Percentiles rank a stretch among this genome's conserved stretches.
phyloP scores from a whole-genome alignment of 73 alveolate species.

The Tetrahymena elliotti region DNA sequence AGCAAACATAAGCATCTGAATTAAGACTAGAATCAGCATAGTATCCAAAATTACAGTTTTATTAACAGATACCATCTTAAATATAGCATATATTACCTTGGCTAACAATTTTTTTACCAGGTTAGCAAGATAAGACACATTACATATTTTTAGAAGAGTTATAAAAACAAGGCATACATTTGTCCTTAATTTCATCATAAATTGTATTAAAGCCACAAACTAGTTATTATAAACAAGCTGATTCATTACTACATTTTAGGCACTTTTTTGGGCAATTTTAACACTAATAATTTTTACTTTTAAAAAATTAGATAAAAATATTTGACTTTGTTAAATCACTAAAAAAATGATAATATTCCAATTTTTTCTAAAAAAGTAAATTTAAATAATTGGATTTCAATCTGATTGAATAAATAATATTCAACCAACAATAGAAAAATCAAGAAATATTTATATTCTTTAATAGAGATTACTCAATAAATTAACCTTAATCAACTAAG shows the following conservation, averaged over 20 bases:
- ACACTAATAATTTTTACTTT: background rate
- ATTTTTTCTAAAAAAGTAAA: no score
- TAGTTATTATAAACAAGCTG: background rate
- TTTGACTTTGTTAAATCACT: no score
- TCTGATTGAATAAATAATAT: no score
- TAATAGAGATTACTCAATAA: background rate
- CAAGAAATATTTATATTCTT: no score
- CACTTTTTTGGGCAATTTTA: background rate
- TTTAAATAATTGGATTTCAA: no score
- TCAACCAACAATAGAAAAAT: no score
- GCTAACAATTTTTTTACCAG: background rate
- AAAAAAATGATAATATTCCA: no score
- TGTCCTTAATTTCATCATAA: background rate
- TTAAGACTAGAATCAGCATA: background rate
- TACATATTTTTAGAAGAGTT: background rate
- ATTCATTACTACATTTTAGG: background rate
- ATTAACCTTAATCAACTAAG: background rate
- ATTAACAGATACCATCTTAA: background rate
- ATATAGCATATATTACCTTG: background rate
- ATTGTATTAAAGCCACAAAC: background rate
- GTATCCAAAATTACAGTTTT: background rate
- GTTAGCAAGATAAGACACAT: background rate
- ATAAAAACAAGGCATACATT: background rate
- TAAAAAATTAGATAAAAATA: background rate
- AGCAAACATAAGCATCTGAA: background rate